Base-by-base conservation (phyloP, 805 yeast genomes). In the Kuraishia ogatae region DNA sequence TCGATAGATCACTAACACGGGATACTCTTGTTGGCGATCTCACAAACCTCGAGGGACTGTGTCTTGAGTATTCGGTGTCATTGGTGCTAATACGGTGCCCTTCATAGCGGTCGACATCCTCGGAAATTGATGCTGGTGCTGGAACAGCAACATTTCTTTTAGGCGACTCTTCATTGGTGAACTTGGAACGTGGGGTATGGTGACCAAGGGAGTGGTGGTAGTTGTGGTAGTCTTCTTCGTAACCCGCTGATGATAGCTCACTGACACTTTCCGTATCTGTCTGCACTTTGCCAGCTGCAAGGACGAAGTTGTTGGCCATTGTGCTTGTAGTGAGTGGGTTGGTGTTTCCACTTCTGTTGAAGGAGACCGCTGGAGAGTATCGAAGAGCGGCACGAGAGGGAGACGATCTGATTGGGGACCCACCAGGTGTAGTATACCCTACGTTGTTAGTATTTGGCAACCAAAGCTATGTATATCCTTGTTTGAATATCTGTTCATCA, bases 111-210 rank as follows among this genome's bases (percentile, higher is more conserved):
- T 72, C 70, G 29, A 74, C 76, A 39, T 74, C 71, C 50, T 61
- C 62, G 21, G 63, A 65, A 17, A 67, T 23, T 20, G 46, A 13
- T n/a, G 50, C 24, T 15, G 79, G 68, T 2, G 83, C 71, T 5
- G 84, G 75, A 2, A 75, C 74, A 47, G 77, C 78, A 47, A 71
- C 73, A 48, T 76, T 76, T 65, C 91, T 79, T 55, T 75, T 79
- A 39, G 96, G 94, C 0, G 96, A 84, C 66, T 88, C 92, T 60
- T 81, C 70, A 54, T 81, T 72, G 2, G 94, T 85, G 62, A 78
- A 85, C 53, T 78, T 80, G 48, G 89, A 84, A 68, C 96, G 76
- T 10, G 87, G 81, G 7, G 88, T 81, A 13, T 72, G 66, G 19
- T 70, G 70, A 52, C 71, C 62, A 48, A 47, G 66, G 69, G 46